Conservation (phyloP, 1,139 yeast species). For the Debaryomycetaceae sp. region DNA sequence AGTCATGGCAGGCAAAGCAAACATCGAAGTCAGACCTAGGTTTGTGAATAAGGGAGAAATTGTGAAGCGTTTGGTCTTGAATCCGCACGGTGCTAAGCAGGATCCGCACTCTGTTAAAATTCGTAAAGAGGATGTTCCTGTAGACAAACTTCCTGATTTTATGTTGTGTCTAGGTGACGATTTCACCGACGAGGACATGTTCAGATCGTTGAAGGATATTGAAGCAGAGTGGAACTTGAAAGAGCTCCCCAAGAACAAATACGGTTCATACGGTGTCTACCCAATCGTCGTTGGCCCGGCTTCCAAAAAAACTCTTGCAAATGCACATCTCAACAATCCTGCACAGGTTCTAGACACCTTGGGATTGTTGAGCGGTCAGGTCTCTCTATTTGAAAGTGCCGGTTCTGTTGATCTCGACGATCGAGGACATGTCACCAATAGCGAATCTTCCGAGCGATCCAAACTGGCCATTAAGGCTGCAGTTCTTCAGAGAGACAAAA, state of each 20-base stretch:
- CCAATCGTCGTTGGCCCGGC: slow-evolving; percentile 97
- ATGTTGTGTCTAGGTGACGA: slow-evolving; percentile 93
- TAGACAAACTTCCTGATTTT: slow-evolving; percentile 69
- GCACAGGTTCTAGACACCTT: slow-evolving; percentile 80
- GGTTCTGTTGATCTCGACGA: slow-evolving; percentile 74
- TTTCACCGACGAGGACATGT: slow-evolving; percentile 97
- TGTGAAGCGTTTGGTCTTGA: slow-evolving; percentile 71
- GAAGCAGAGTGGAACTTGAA: slow-evolving; percentile 47
- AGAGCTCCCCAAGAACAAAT: slow-evolving; percentile 38
- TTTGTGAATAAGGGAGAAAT: slow-evolving; percentile 97
- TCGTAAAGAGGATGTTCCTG: slow-evolving; percentile 27
- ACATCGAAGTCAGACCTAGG: slow-evolving; percentile 91
- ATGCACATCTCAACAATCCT: slow-evolving; percentile 85
- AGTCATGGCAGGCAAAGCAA: slow-evolving; percentile 92
- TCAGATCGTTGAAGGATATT: slow-evolving; percentile 62
- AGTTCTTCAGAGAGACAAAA: slow-evolving; percentile 15
- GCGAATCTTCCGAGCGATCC: slow-evolving; percentile 44
- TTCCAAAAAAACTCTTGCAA: slow-evolving; percentile 81
- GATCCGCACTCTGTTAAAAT: slow-evolving; percentile 26
- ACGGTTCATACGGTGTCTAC: slow-evolving; percentile 63
- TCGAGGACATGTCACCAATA: slow-evolving; percentile 59
- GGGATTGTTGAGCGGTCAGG: slow-evolving; percentile 74
- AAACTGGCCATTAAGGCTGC: slow-evolving; percentile 40
- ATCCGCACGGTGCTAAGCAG: slow-evolving; percentile 52
- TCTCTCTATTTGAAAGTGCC: slow-evolving; percentile 70